Evolutionary conservation across 352 stramenopile genomes (phyloP).

Genomic region (Phytopythium sindhum): DNA sequence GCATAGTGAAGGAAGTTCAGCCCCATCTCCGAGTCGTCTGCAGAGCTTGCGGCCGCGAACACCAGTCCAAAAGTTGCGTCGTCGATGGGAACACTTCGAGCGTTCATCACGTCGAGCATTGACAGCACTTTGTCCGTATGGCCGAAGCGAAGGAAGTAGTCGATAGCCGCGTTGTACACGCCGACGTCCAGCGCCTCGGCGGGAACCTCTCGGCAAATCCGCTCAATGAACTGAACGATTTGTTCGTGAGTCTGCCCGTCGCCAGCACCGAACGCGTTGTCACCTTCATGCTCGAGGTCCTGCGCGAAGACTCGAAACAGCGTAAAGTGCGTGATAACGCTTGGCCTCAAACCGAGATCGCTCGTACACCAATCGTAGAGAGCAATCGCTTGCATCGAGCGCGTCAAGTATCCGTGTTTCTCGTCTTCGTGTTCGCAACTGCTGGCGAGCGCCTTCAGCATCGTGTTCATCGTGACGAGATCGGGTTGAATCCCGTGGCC

Average conservation of each 20-base stretch:
- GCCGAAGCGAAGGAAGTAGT: slow-evolving; percentile 53
- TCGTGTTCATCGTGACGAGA: slow-evolving; percentile 48
- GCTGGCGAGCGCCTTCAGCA: slow-evolving; percentile 35
- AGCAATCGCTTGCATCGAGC: slow-evolving; percentile 23
- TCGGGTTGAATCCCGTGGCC: slow-evolving; percentile 23
- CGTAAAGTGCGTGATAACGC: slow-evolving; percentile 37
- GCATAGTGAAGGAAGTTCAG: slow-evolving; percentile 62
- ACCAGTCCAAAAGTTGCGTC: slow-evolving; percentile 52
- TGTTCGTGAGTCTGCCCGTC: background rate
- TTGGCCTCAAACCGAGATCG: slow-evolving; percentile 22
- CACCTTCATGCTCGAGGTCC: slow-evolving; percentile 23
- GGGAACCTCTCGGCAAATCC: slow-evolving; percentile 40
- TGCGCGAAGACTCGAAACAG: slow-evolving; percentile 52
- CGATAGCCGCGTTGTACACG: slow-evolving; percentile 67
- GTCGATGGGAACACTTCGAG: slow-evolving; percentile 32
- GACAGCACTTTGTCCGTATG: slow-evolving; percentile 44
- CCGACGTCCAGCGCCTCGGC: slow-evolving; percentile 29
- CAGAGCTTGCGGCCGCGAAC: slow-evolving; percentile 46
- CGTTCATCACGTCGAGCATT: slow-evolving; percentile 63
- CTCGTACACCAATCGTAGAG: slow-evolving; percentile 32
- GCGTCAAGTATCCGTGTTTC: background rate
- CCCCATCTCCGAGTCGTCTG: slow-evolving; percentile 45
- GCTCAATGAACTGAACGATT: slow-evolving; percentile 38
- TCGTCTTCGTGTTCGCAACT: slow-evolving; percentile 14
- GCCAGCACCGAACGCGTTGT: background rate